phyloP scores from a whole-genome alignment of 2,329 filamentous ascomycete species.

The Arthrobotrys iridis region DNA sequence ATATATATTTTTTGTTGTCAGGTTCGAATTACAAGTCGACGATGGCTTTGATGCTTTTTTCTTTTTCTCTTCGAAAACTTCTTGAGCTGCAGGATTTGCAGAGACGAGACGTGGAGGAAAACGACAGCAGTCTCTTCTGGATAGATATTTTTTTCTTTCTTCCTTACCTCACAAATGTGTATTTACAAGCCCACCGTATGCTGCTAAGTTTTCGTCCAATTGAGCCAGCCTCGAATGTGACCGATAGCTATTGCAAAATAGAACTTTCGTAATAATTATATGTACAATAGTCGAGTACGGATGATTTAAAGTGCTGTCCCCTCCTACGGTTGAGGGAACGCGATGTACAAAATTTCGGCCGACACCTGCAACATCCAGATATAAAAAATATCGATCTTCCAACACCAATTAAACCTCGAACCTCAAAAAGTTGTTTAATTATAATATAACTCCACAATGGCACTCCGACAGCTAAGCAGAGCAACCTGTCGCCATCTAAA shows the following conservation, averaged over 20 bases:
- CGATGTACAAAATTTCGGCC: background rate
- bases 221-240: conserved; percentile 1
- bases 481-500: conserved; percentile 44
- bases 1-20: conserved; percentile 2
- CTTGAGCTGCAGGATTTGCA: background rate
- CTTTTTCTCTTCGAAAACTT: background rate
- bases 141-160: conserved; percentile 2
- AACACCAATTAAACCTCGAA: background rate
- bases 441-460: conserved; percentile 9
- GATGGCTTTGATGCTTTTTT: conserved; percentile 15
- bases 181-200: conserved; percentile 13
- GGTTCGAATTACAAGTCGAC: conserved; percentile 3
- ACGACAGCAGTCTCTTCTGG: background rate
- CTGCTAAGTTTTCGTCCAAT: background rate
- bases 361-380: background rate
- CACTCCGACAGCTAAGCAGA: conserved; percentile 42
- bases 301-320: no score
- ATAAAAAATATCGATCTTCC: background rate
- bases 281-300: no score
- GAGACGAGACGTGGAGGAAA: conserved; percentile 11
- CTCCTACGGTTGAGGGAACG: background rate
- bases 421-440: background rate
- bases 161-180: background rate
- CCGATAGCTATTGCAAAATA: background rate
- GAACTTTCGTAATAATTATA: background rate